Evolutionary conservation across 176 grass and related monocot species (phyloP).

Genomic region (Triticum turgidum): DNA sequence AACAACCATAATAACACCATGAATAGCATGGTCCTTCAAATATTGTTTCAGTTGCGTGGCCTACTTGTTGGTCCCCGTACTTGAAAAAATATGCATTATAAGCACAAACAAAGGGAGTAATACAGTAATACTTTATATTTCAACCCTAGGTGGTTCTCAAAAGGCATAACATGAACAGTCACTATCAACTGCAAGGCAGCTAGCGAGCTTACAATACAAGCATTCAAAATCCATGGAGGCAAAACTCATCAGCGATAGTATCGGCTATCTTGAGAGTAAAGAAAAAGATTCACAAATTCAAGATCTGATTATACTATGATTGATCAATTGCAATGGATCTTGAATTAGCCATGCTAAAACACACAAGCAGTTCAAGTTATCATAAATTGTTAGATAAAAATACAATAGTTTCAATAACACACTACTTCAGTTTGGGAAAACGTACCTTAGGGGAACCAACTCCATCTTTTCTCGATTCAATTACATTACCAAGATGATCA

Average conservation of each 20-base stretch:
- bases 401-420: slow-evolving; percentile 10
- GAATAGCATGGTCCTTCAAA: background rate
- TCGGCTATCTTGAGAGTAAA: slow-evolving; percentile 15
- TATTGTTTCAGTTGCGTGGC: background rate
- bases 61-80: background rate
- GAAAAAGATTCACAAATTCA: background rate
- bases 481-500: slow-evolving; percentile 70
- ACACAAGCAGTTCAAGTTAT: slow-evolving; percentile 9
- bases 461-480: slow-evolving; percentile 89
- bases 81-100: background rate
- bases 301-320: background rate
- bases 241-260: background rate
- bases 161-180: slow-evolving; percentile 16
- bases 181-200: background rate
- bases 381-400: slow-evolving; percentile 17
- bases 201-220: background rate
- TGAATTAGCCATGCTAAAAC: background rate
- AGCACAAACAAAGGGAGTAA: background rate
- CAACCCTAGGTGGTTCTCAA: background rate
- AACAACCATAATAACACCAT: background rate
- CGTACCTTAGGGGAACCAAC: slow-evolving; percentile 86
- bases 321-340: background rate
- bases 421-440: background rate
- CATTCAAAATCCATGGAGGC: background rate
- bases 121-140: background rate